Evolutionary conservation across 352 stramenopile genomes (phyloP).

Genomic region (Pythium periplocum): DNA sequence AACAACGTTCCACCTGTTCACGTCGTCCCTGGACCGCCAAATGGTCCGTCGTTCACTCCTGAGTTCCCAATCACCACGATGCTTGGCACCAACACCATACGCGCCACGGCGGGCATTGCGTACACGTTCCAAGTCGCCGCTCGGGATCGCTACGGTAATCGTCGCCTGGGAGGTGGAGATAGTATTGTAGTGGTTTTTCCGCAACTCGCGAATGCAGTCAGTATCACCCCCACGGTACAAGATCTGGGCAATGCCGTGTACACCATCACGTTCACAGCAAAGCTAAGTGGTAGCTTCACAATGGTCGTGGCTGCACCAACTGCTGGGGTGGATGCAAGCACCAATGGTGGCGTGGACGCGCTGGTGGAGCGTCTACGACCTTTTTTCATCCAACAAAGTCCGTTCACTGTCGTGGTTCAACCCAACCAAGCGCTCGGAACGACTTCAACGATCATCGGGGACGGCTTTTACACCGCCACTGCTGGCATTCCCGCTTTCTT

Average conservation of each 20-base stretch:
- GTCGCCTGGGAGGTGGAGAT: slow-evolving; percentile 10
- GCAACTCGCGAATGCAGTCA: slow-evolving; percentile 4
- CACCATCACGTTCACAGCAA: slow-evolving; percentile 12
- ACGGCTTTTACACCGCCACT: slow-evolving; percentile 1
- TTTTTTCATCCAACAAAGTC: slow-evolving; percentile 14
- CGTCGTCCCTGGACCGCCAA: slow-evolving; percentile 5
- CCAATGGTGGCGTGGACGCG: slow-evolving; percentile 3
- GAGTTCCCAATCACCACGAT: slow-evolving; percentile 2
- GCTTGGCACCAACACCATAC: background rate
- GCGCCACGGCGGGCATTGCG: slow-evolving; percentile 4
- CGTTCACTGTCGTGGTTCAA: slow-evolving; percentile 11
- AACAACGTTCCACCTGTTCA: slow-evolving; percentile 41
- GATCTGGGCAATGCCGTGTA: slow-evolving; percentile 12
- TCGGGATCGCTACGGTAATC: slow-evolving; percentile 17
- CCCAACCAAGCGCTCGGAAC: slow-evolving; percentile 9
- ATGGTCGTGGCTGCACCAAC: slow-evolving; percentile 15
- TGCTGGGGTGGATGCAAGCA: slow-evolving; percentile 6
- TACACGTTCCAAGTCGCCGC: slow-evolving; percentile 13
- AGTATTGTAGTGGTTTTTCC: slow-evolving; percentile 13
- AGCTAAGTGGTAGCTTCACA: slow-evolving; percentile 12
- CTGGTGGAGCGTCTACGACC: slow-evolving; percentile 11
- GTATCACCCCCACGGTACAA: slow-evolving; percentile 3
- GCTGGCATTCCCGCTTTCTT: slow-evolving; percentile 7
- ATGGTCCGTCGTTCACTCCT: slow-evolving; percentile 17
- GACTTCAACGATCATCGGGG: slow-evolving; percentile 11